phyloP scores from a whole-genome alignment of 208 protist species.

The Acanthamoeba lenticulata region DNA sequence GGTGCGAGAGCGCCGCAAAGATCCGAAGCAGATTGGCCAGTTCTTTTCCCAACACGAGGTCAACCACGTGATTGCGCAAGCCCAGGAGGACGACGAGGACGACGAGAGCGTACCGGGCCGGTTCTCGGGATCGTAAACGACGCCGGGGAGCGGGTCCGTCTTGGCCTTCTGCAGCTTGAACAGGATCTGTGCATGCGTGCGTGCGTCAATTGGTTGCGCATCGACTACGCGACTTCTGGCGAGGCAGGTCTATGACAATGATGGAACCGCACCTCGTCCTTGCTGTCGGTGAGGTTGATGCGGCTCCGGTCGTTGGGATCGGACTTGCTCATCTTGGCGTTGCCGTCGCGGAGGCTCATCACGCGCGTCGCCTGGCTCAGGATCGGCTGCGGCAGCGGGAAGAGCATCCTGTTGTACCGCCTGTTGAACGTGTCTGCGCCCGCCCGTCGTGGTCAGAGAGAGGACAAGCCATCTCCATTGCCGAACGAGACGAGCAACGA shows the following conservation, averaged over 20 bases:
- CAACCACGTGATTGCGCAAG: neutral
- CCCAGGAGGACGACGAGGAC: too few species aligned
- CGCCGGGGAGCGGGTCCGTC: neutral
- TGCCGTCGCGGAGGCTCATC: constrained; percentile 80
- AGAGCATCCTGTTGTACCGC: constrained; percentile 70
- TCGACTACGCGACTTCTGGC: too few species aligned
- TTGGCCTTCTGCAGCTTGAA: constrained; percentile 60
- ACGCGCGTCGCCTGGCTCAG: constrained; percentile 72
- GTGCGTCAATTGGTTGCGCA: neutral
- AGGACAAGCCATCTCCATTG: too few species aligned
- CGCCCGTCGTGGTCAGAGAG: too few species aligned
- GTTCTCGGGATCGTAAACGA: constrained; percentile 16
- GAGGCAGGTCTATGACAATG: neutral
- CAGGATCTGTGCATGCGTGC: neutral
- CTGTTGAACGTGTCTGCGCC: constrained; percentile 71
- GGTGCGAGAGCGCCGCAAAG: neutral
- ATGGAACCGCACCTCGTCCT: constrained; percentile 62
- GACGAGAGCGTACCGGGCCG: neutral
- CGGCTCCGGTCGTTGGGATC: constrained; percentile 69
- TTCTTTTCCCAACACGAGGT: neutral
- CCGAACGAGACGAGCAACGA: too few species aligned
- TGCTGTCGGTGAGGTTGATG: constrained; percentile 80
- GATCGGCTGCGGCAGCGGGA: constrained; percentile 69
- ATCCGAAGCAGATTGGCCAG: constrained; percentile 34
- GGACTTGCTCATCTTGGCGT: constrained; percentile 85